These are phyloP conservation scores for Cyclocybe cylindracea DNA, from an alignment of 768 basidiomycete species.

Conservation along the genomic window DNA sequence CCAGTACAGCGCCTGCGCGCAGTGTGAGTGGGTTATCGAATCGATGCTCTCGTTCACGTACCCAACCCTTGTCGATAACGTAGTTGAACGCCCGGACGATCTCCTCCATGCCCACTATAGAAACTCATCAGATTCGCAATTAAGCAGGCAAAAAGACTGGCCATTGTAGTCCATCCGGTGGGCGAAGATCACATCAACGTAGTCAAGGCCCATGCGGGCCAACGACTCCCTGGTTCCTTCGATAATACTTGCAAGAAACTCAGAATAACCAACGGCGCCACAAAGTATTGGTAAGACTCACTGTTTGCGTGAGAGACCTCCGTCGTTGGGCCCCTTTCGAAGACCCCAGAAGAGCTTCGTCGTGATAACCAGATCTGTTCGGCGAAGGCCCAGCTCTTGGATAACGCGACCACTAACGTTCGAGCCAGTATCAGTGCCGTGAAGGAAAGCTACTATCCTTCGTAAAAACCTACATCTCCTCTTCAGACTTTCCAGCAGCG, in stretches of 20 bases:
- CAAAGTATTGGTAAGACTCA: constrained; percentile 22
- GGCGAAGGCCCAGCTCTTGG: constrained; percentile 66
- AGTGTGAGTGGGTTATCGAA: background rate
- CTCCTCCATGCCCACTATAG: constrained; percentile 66
- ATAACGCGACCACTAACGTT: constrained; percentile 59
- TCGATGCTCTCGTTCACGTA: constrained; percentile 13
- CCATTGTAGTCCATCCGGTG: constrained; percentile 63
- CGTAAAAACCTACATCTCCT: constrained; percentile 54
- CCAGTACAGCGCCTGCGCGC: constrained; percentile 59
- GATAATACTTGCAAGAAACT: constrained; percentile 46
- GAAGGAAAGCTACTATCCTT: background rate
- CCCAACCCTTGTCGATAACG: constrained; percentile 73
- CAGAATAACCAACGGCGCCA: background rate
- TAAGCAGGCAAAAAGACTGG: constrained; percentile 19
- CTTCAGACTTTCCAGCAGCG: constrained; percentile 62
- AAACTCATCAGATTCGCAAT: background rate
- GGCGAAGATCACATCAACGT: constrained; percentile 68
- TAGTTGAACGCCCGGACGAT: constrained; percentile 79
- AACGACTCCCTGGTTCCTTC: constrained; percentile 68
- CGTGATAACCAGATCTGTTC: constrained; percentile 66
- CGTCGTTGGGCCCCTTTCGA: constrained; percentile 54
- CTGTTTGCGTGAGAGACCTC: constrained; percentile 57
- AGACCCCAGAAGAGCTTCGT: constrained; percentile 80
- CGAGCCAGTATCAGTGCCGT: background rate
- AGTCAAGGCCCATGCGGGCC: constrained; percentile 66